Evolutionary conservation across 2,329 filamentous ascomycete genomes (phyloP), one percentile per base, ranked within the genome.

Genomic region (Knufia fluminis): DNA sequence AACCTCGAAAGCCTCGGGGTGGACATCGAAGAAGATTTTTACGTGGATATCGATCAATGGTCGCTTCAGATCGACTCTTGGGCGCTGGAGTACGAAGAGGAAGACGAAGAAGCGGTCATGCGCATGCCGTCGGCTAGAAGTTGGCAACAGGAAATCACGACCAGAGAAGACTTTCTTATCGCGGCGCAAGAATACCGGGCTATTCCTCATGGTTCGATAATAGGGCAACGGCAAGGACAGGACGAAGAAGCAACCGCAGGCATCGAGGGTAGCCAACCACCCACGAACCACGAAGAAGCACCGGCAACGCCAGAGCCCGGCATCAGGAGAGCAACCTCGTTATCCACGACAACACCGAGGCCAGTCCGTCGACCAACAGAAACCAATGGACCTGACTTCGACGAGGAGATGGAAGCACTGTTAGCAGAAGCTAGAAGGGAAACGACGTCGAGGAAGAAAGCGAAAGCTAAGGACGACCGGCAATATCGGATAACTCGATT

Each of bases 401-500:
- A 54, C 28, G 53, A 57, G 39, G 48, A 54, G 9, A 38, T 43
- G 9, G 39, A 33, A 20, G 28, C 31, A 16, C 3, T 39, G 23
- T 14, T 46, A 4, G 43, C 44, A 7, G 49, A 31, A 26, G 44
- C 32, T 8, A 14, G 24, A 12, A 43, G 22, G 14, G 9, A 41
- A 23, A 7, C 12, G 14, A 14, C 22, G 9, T 12, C 22, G n/a
- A 44, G 16, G 23, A 26, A 32, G 12, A 33, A 33, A 16, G n/a
- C 26, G 32, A 39, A 47, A 19, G 17, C 26, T 14, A 33, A 38
- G 20, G 36, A 46, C 36, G 33, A 43, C 4, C 45, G 33, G 14
- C 7, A 42, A 9, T 67, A 69, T 54, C 62, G 67, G 40, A 63
- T 71, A 14, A 71, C 68, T 3, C 64, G 70, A 14, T 65, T 71